Evolutionary conservation across 208 protist genomes (phyloP), one percentile per base, ranked within the genome.

Genomic region (Phytomonas francai): DNA sequence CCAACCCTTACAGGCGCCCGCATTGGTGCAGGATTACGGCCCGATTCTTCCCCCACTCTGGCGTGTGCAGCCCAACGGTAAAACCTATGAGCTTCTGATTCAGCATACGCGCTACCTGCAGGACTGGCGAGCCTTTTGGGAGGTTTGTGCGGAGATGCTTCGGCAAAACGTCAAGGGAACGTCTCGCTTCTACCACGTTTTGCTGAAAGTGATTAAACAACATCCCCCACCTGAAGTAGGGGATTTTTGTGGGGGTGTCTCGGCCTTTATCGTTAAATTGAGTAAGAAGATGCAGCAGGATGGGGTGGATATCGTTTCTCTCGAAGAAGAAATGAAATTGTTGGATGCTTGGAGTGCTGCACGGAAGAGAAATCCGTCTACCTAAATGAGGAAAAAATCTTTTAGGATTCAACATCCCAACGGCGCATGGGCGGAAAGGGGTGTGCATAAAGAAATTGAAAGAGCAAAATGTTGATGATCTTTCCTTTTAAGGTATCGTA

Each of bases 11-110:
- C 39, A 45, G 19, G 11, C 19, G 39, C 39, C 6, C 2, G 19
- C 39, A 45, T 11, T 45, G 12, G 39, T 45, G 39, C 39, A 45
- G 39, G 39, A 45, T 3, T 7, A 11, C 11, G 11, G 11, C 39
- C 8, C 39, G 8, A 72, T 89, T 32, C 62, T 80, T 2, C 30
- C 79, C 1, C 77, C 84, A 2, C 54, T 68, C 27, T 92, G 89
- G 85, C 65, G 67, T 5, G 63, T 75, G 3, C 59, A 59, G 32
- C 89, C 86, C 0, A 92, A 86, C 65, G 80, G 76, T 5, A 82
- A 81, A 30, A 95, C 87, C 5, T 92, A 88, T 62, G 89, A 95
- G 70, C 63, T 92, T 14, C 72, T 92, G 11, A 70, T 95, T 30
- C 70, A 75, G 7, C 83, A 79, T 25, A 74, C 67, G 8, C 82